These are phyloP conservation scores for Aspergillus leporis DNA, from an alignment of 495 filamentous ascomycete genomes.

Conservation along the genomic window DNA sequence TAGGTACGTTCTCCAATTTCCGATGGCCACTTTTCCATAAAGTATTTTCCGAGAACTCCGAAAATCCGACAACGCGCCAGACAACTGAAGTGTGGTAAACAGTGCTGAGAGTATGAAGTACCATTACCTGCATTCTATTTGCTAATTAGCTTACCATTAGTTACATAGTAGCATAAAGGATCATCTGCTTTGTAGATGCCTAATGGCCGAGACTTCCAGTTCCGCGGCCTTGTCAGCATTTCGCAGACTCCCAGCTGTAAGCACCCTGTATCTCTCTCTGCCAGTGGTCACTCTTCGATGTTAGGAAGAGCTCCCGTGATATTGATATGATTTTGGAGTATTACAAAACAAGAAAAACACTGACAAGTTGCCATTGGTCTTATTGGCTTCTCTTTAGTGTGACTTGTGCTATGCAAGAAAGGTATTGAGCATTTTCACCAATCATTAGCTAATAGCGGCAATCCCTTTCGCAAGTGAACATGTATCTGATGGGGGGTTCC, in stretches of 20 bases:
- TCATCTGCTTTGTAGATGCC: too few species aligned
- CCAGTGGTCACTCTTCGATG: too few species aligned
- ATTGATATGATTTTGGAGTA: background rate
- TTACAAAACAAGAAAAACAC: background rate
- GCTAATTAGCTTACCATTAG: too few species aligned
- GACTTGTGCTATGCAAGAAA: conserved; percentile 33
- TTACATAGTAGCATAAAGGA: too few species aligned
- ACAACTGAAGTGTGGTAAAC: background rate
- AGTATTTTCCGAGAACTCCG: background rate
- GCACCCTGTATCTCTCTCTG: too few species aligned
- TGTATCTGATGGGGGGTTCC: background rate
- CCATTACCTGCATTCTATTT: too few species aligned
- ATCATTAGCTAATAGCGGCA: background rate
- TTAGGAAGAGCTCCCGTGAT: too few species aligned
- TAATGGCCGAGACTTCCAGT: background rate
- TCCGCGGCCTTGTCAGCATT: background rate
- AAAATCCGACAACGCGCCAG: background rate
- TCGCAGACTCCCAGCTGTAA: background rate
- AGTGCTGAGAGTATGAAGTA: too few species aligned
- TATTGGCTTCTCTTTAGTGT: conserved; percentile 17
- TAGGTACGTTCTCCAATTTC: background rate
- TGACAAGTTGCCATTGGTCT: background rate
- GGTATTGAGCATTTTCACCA: conserved; percentile 7
- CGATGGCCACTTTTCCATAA: background rate
- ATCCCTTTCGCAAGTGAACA: background rate